Evolutionary conservation across 2,329 filamentous ascomycete genomes (phyloP).

Genomic region (Didymella segeticola): DNA sequence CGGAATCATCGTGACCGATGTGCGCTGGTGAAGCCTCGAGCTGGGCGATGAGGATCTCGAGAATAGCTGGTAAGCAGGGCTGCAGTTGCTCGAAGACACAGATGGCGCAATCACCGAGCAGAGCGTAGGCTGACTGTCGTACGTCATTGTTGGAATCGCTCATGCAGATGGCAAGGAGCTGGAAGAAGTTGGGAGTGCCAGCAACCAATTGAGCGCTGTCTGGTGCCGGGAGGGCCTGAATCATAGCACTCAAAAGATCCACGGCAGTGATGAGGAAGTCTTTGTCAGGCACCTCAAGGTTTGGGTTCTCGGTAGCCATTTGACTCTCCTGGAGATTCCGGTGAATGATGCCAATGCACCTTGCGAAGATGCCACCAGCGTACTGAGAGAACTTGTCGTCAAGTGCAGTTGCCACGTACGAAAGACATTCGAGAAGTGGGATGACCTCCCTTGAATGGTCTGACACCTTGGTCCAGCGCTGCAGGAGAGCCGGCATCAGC

Average conservation of each 20-base stretch:
- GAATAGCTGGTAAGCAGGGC: conserved; percentile 72
- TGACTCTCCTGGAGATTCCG: conserved; percentile 84
- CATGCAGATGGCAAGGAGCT: conserved; percentile 90
- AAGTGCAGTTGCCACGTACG: conserved; percentile 89
- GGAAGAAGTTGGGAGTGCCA: conserved; percentile 82
- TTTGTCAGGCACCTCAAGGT: conserved; percentile 84
- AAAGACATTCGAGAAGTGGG: conserved; percentile 92
- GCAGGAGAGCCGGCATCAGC: conserved; percentile 91
- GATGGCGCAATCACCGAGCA: conserved; percentile 93
- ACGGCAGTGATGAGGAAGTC: conserved; percentile 96
- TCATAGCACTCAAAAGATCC: conserved; percentile 89
- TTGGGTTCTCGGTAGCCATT: conserved; percentile 70
- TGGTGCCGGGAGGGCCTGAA: conserved; percentile 80
- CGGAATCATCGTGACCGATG: conserved; percentile 81
- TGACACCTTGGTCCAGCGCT: conserved; percentile 83
- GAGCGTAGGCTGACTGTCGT: conserved; percentile 91
- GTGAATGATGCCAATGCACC: conserved; percentile 91
- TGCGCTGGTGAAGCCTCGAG: conserved; percentile 74
- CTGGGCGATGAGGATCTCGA: conserved; percentile 85
- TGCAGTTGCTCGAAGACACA: conserved; percentile 86
- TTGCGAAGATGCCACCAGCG: conserved; percentile 81
- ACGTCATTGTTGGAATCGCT: conserved; percentile 90
- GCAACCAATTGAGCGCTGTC: conserved; percentile 80
- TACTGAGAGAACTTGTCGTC: conserved; percentile 83
- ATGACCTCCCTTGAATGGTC: conserved; percentile 94